Base-by-base conservation (phyloP, 352 stramenopile species). In the Phytophthora pluvialis region DNA sequence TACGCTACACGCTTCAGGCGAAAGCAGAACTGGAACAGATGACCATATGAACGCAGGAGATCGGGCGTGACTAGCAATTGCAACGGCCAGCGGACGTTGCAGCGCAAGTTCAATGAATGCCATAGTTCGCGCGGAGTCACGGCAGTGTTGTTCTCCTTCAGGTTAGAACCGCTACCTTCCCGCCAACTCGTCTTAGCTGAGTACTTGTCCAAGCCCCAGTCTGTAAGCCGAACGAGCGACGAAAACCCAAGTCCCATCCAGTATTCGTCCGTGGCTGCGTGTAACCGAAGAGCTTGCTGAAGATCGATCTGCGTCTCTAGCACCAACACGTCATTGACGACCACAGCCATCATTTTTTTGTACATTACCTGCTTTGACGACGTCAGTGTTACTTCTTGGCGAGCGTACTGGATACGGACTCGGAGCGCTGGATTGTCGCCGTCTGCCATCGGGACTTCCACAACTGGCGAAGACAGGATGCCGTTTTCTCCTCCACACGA, bases 1-100 rank as follows among this genome's bases (percentile, higher is more conserved):
- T 91, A 71, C 0, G 81, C 71, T 11, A 91, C 70, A 21, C 86
- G 86, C 51, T 94, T 94, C 40, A 94, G 59, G 2, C 82, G 82
- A 46, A 94, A 91, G 39, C 78, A 89, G 47, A 94, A 90, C 66
- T 91, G 83, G 60, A 93, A 94, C 29, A 94, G 48, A 12, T 87
- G 73, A n/a, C 63, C 66, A 50, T 94, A 94, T 5, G 73, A 84
- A 6, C 75, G 71, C 59, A 92, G 40, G 5, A 87, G 40, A 7
- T 88, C 73, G 12, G 67, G 67, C 7, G 82, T 79, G 13, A 93
- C 70, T 8, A 94, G 73, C 45, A 93, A 33, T 59, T 89, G 86
- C 45, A 94, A 67, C 7, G 85, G 85, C 83, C 85, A 92, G 6
- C 54, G 75, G 9, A 90, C 70, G 29, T 79, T 60, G 52, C 82